Evolutionary conservation across 2,329 filamentous ascomycete genomes (phyloP), one percentile per base, ranked within the genome.

Genomic region (Cladosporium velox): DNA sequence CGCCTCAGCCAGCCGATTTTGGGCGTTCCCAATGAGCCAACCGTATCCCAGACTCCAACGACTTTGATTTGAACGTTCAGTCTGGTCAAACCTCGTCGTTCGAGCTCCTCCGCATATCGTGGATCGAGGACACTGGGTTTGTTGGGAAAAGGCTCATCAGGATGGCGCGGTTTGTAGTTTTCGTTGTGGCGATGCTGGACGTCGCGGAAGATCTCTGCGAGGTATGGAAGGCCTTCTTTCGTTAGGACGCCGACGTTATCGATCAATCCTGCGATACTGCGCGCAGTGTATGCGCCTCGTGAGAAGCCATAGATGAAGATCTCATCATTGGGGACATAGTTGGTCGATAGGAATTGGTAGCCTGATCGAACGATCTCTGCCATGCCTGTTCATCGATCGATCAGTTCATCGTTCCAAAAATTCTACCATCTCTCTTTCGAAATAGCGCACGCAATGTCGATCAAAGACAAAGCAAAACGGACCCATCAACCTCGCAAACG

Each of bases 271-370:
- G 80, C 82, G 11, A 83, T 78, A 5, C 78, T 78, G 8, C 82
- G 76, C 2, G 79, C 81, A 0, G 79, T 82, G 67, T 77, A 84
- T 2, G 82, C 82, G 8, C 82, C 82, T 14, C 82, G 76, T 4
- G 79, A 81, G 73, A 83, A 84, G 30, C 82, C 82, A 64, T 83
- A 80, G 66, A 83, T 79, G 70, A 81, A 82, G 59, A 84, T 81
- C 68, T 83, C 78, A 63, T 84, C 84, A 64, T 83, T 84, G 0
- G 78, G 78, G n/a, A 79, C 75, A 69, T 82, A 86, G 72, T 86
- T 86, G 65, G 82, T 82, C n/a, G 80, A 78, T 1, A 86, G 73
- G 70, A 85, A 86, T 7, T 78, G 78, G 63, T 86, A 84, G 0
- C 77, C 80, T 72, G 83, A 79, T 14, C 81, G 76, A 3, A 85